These are phyloP conservation scores for Cladosporium sp. DNA, from an alignment of 2,329 filamentous ascomycete genomes.

Conservation along the genomic window DNA sequence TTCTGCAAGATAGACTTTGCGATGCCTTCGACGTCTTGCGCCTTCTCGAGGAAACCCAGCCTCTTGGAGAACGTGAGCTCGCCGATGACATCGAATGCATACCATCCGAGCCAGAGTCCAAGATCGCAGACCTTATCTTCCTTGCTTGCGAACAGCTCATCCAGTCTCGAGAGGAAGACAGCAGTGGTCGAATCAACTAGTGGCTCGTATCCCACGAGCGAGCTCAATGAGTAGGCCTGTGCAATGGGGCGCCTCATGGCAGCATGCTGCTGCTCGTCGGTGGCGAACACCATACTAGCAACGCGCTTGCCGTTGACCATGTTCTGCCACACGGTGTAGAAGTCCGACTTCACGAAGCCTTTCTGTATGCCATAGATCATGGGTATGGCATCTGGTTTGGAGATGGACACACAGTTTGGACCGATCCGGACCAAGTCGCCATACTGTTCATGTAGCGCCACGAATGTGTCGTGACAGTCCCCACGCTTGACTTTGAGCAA, in stretches of 20 bases:
- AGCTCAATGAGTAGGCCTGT: slow-evolving; percentile 52
- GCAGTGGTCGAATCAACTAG: slow-evolving; percentile 72
- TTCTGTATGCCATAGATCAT: slow-evolving; percentile 21
- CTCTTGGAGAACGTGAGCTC: slow-evolving; percentile 42
- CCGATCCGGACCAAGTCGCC: slow-evolving; percentile 81
- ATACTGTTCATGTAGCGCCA: slow-evolving; percentile 70
- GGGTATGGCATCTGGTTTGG: slow-evolving; percentile 57
- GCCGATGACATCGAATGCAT: slow-evolving; percentile 79
- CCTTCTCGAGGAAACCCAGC: slow-evolving; percentile 26
- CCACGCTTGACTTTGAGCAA: not conserved
- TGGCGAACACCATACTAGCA: slow-evolving; percentile 31
- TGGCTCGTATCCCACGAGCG: slow-evolving; percentile 74
- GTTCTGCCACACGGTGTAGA: slow-evolving; percentile 19
- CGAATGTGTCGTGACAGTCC: slow-evolving; percentile 50
- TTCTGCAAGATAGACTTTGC: slow-evolving; percentile 21
- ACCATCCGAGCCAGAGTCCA: slow-evolving; percentile 73
- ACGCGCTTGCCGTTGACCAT: slow-evolving; percentile 30
- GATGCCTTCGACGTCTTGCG: slow-evolving; percentile 22
- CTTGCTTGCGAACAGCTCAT: slow-evolving; percentile 52
- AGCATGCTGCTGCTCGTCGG: slow-evolving; percentile 23
- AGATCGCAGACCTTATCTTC: slow-evolving; percentile 59
- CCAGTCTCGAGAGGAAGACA: slow-evolving; percentile 61
- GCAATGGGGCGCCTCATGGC: slow-evolving; percentile 24
- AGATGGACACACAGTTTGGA: slow-evolving; percentile 73
- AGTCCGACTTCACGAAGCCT: slow-evolving; percentile 45